A percentile compares a stretch with the other conserved stretches of the same genome.
Conservation (phyloP, 306 rosid genomes). For the Gastrolobium bilobum region DNA sequence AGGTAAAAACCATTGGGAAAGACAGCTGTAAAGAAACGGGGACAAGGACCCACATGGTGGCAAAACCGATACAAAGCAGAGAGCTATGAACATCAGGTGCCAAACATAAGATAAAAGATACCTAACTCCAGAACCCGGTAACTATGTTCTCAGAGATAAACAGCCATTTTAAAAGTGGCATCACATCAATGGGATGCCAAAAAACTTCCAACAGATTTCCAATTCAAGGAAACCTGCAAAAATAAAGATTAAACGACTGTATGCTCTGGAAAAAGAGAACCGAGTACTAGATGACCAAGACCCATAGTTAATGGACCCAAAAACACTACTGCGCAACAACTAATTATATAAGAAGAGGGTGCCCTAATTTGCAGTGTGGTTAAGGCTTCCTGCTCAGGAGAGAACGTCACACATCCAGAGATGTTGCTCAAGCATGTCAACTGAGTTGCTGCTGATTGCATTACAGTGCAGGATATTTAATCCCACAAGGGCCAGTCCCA, state of each 20-base stretch:
- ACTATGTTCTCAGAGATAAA: conserved; percentile 65
- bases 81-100: conserved; percentile 67
- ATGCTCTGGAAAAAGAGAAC: conserved; percentile 77
- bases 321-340: conserved; percentile 65
- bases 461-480: conserved; percentile 83
- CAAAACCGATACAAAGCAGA: conserved; percentile 55
- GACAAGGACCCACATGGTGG: conserved; percentile 50
- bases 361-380: conserved; percentile 3
- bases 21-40: conserved; percentile 31
- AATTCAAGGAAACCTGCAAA: conserved; percentile 72
- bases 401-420: conserved; percentile 90
- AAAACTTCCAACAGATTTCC: conserved; percentile 70
- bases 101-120: conserved; percentile 57
- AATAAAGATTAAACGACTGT: conserved; percentile 59
- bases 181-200: conserved; percentile 56
- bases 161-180: conserved; percentile 59
- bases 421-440: conserved; percentile 65
- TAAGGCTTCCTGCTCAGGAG: conserved; percentile 53
- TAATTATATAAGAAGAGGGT: conserved; percentile 53
- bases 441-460: conserved; percentile 62
- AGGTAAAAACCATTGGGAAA: conserved; percentile 60
- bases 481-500: conserved; percentile 79
- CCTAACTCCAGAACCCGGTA: conserved; percentile 63
- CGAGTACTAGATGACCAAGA: conserved; percentile 65
- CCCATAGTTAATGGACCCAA: conserved; percentile 81